Base-by-base conservation (phyloP, 2,329 filamentous ascomycete genomes). In the Zasmidium cellare region DNA sequence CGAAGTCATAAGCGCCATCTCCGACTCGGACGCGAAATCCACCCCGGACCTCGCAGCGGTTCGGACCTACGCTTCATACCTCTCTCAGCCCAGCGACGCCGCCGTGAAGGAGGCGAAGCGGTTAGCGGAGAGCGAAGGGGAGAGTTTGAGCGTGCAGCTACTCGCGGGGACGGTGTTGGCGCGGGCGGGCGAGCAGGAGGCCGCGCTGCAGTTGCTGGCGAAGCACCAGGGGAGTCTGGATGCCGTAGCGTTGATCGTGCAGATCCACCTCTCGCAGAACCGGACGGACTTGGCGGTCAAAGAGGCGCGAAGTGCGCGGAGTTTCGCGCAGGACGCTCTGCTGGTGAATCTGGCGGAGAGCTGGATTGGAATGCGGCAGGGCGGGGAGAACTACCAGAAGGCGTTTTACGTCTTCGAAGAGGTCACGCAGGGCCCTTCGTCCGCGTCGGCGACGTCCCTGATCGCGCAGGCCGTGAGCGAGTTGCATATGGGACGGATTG, bases 331-430 rank as follows among this genome's bases (percentile, higher is more conserved):
- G 76, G 94, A 97, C 73, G 96, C 89, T 66, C 79, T 97, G 41
- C 80, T 97, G 51, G 91, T 97, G 64, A 97, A 99, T 76, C 78
- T 99, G 65, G 92, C 92, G 7, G 94, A 99, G 78, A 91, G 91
- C 7, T 99, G 93, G 94, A 90, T 96, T 63, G 92, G 92, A 24
- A 76, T 97, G 75, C 84, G 94, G 74, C 60, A 96, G 89, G 93
- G 94, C 71, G 93, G 93, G 71, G 92, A 92, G 66, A 92, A 96
- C 67, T 97, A 97, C 77, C 94, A 97, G 72, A 90, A 94, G 71
- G 88, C 93, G 18, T 97, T 96, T 77, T 97, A 99, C 80, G 93
- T 97, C 60, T 97, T 91, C 71, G 93, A 97, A 77, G 94, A 99
- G 76, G 85, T 97, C 50, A 93, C 94, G 3, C 91, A 96, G 72